phyloP scores from a whole-genome alignment of 768 basidiomycete genomes.

The Mycena metata region DNA sequence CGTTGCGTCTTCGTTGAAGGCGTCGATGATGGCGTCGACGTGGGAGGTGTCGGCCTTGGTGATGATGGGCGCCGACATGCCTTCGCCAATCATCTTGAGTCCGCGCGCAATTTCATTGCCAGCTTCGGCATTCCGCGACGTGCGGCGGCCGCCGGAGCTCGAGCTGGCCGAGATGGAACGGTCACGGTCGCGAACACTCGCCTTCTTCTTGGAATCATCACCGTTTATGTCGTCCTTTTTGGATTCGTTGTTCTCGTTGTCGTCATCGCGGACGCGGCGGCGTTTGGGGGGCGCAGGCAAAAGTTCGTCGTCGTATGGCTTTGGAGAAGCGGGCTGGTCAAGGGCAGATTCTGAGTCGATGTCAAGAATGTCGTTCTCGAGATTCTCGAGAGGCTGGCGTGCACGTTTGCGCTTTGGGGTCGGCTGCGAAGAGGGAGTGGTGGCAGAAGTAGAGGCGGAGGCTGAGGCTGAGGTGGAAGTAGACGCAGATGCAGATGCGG shows the following conservation, averaged over 20 bases:
- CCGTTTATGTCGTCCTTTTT: neutral
- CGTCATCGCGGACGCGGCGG: neutral
- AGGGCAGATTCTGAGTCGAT: neutral
- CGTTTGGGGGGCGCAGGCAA: conserved; percentile 5
- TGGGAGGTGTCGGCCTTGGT: conserved; percentile 27
- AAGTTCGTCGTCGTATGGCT: conserved; percentile 18
- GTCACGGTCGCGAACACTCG: neutral
- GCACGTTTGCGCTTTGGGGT: neutral
- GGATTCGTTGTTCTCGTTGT: neutral
- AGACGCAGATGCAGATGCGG: neutral
- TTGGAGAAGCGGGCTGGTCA: neutral
- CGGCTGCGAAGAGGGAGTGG: neutral
- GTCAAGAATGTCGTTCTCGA: neutral
- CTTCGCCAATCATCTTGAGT: conserved; percentile 11
- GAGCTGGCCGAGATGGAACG: neutral
- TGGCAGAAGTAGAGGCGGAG: neutral
- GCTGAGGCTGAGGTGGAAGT: neutral
- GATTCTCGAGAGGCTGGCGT: neutral
- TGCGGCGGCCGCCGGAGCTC: conserved; percentile 6
- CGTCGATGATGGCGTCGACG: conserved; percentile 21
- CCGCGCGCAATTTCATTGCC: conserved; percentile 10
- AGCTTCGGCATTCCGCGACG: conserved; percentile 10
- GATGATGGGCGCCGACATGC: conserved; percentile 29
- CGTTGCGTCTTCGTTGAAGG: neutral
- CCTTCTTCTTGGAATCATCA: conserved; percentile 7